phyloP scores from a whole-genome alignment of 129 eudicot genomes.

The Gnaphalium uliginosum region DNA sequence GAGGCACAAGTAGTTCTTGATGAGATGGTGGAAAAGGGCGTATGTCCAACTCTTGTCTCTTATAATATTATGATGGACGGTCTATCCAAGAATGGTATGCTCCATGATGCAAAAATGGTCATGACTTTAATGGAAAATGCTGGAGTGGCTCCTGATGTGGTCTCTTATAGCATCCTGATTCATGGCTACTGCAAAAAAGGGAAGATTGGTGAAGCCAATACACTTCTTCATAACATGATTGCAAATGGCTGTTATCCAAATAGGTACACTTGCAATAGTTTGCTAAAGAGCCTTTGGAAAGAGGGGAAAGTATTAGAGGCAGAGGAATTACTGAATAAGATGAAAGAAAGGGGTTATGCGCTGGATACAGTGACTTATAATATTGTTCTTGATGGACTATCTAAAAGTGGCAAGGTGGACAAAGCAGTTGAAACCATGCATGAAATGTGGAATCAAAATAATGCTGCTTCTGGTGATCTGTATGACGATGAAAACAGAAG shows the following conservation, averaged over 20 bases:
- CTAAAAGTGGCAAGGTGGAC: slow-evolving; percentile 72
- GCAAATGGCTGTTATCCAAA: slow-evolving; percentile 56
- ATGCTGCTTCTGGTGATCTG: slow-evolving; percentile 28
- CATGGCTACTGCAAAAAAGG: slow-evolving; percentile 88
- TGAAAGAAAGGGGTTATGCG: slow-evolving; percentile 71
- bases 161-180: slow-evolving; percentile 67
- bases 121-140: slow-evolving; percentile 56
- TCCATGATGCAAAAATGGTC: slow-evolving; percentile 70
- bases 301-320: slow-evolving; percentile 80
- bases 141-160: slow-evolving; percentile 70
- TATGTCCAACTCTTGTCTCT: slow-evolving; percentile 57
- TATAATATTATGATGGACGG: slow-evolving; percentile 64
- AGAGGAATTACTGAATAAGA: slow-evolving; percentile 71
- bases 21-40: slow-evolving; percentile 56
- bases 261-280: slow-evolving; percentile 73
- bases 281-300: slow-evolving; percentile 83
- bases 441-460: slow-evolving; percentile 78
- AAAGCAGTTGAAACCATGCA: slow-evolving; percentile 73
- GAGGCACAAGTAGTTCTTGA: slow-evolving; percentile 69
- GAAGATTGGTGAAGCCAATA: slow-evolving; percentile 53
- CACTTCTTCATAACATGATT: slow-evolving; percentile 60
- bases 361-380: slow-evolving; percentile 78
- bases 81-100: slow-evolving; percentile 67
- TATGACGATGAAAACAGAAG: slow-evolving; percentile 26
- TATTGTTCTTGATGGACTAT: slow-evolving; percentile 80